Conservation (phyloP, 2,329 filamentous ascomycete genomes). For the Geoglossum cookeanum region DNA sequence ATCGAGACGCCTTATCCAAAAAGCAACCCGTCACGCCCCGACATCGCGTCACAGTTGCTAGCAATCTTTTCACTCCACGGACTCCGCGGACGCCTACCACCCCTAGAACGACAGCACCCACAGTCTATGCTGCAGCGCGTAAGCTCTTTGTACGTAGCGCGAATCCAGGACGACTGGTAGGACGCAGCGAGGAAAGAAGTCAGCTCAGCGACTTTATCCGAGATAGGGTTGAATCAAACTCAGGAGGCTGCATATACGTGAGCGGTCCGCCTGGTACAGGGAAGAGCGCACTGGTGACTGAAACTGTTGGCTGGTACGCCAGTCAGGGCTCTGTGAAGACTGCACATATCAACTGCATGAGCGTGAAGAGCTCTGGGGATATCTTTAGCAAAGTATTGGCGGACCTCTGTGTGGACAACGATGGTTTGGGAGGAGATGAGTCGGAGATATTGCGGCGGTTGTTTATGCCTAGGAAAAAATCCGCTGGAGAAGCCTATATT, state of each 20-base stretch:
- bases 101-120: conserved; percentile 43
- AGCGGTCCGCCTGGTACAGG: conserved; percentile 91
- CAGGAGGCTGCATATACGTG: conserved; percentile 75
- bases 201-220: conserved; percentile 53
- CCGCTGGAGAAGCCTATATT: conserved; percentile 42
- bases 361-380: conserved; percentile 73
- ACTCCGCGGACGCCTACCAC: conserved; percentile 60
- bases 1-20: conserved; percentile 57
- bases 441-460: conserved; percentile 47
- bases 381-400: conserved; percentile 65
- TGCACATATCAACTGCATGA: conserved; percentile 91
- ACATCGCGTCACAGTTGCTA: conserved; percentile 61
- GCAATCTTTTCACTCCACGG: conserved; percentile 55
- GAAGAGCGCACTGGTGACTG: conserved; percentile 82
- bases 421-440: conserved; percentile 45
- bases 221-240: conserved; percentile 37
- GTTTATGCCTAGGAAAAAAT: conserved; percentile 41
- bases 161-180: conserved; percentile 55
- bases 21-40: conserved; percentile 59
- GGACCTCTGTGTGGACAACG: conserved; percentile 40
- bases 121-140: conserved; percentile 71
- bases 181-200: conserved; percentile 48
- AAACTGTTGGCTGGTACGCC: conserved; percentile 46
- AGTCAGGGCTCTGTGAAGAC: conserved; percentile 37
- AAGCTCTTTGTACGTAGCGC: conserved; percentile 72